These are phyloP conservation scores for Phytophthora podocarpi DNA, from an alignment of 352 stramenopile genomes.

Conservation along the genomic window DNA sequence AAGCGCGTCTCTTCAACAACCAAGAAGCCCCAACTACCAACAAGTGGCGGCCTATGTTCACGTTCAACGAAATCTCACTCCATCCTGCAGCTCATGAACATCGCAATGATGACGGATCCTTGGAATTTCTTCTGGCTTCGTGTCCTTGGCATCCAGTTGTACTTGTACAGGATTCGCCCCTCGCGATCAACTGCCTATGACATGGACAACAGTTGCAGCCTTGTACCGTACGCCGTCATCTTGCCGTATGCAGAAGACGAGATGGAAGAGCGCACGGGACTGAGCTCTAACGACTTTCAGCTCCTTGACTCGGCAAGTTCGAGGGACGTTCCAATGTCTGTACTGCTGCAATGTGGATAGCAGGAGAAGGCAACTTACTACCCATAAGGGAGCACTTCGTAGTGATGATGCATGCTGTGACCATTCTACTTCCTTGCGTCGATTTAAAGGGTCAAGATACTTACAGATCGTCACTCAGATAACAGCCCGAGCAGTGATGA, in stretches of 20 bases:
- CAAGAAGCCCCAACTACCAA: background rate
- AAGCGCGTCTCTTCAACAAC: conserved; percentile 3
- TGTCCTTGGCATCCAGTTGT: conserved; percentile 32
- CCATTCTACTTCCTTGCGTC: no score
- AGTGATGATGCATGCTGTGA: no score
- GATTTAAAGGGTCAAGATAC: no score
- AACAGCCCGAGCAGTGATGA: no score
- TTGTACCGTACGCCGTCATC: conserved; percentile 10
- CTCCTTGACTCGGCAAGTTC: conserved; percentile 33
- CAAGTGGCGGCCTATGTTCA: background rate
- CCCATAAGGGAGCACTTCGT: no score
- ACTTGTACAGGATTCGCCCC: conserved; percentile 32
- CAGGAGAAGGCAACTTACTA: no score
- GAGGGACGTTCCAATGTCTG: conserved; percentile 17
- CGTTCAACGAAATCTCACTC: conserved; percentile 18
- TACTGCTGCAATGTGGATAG: conserved; percentile 31
- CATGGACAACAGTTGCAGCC: background rate
- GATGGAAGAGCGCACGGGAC: conserved; percentile 32
- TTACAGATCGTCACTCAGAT: no score
- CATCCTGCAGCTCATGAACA: conserved; percentile 48
- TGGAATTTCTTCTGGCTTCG: conserved; percentile 45
- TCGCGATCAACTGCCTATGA: background rate
- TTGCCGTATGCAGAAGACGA: conserved; percentile 25
- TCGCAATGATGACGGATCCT: conserved; percentile 53
- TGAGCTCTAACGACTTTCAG: conserved; percentile 19